phyloP scores from a whole-genome alignment of 192 early-diverging fungal species.

The Coemansia reversa region DNA sequence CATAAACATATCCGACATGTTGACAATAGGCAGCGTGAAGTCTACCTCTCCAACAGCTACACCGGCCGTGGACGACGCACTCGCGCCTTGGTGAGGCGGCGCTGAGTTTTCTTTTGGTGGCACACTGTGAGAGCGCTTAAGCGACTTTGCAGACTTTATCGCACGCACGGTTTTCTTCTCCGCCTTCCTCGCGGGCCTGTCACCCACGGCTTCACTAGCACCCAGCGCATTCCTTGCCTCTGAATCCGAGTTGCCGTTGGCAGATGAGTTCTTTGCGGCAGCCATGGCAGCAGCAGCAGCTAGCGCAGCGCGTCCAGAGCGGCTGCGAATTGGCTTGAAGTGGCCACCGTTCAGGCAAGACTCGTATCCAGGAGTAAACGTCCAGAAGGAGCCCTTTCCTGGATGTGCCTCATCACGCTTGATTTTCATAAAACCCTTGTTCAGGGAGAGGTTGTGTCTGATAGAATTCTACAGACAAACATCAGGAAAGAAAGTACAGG shows the following conservation, averaged over 20 bases:
- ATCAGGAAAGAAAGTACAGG: not conserved
- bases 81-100: conserved; percentile 13
- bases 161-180: conserved; percentile 44
- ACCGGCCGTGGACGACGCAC: conserved; percentile 4
- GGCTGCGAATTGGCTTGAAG: conserved; percentile 56
- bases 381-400: conserved; percentile 86
- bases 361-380: conserved; percentile 56
- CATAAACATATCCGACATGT: conserved; percentile 10
- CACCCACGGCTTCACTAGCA: not conserved
- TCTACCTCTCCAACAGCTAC: conserved; percentile 12
- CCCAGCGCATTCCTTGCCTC: conserved; percentile 5
- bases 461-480: conserved; percentile 76
- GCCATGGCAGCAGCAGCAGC: conserved; percentile 52
- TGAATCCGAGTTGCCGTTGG: conserved; percentile 13
- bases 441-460: conserved; percentile 84
- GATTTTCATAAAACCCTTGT: conserved; percentile 79
- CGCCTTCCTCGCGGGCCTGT: conserved; percentile 20
- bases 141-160: conserved; percentile 44
- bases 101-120: conserved; percentile 47
- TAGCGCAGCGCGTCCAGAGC: conserved; percentile 52
- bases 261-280: conserved; percentile 26
- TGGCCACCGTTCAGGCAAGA: conserved; percentile 50
- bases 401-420: conserved; percentile 75
- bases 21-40: not conserved
- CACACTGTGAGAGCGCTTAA: conserved; percentile 56